Conservation (phyloP, 2,329 filamentous ascomycete genomes). For the Colletotrichum shisoi region DNA sequence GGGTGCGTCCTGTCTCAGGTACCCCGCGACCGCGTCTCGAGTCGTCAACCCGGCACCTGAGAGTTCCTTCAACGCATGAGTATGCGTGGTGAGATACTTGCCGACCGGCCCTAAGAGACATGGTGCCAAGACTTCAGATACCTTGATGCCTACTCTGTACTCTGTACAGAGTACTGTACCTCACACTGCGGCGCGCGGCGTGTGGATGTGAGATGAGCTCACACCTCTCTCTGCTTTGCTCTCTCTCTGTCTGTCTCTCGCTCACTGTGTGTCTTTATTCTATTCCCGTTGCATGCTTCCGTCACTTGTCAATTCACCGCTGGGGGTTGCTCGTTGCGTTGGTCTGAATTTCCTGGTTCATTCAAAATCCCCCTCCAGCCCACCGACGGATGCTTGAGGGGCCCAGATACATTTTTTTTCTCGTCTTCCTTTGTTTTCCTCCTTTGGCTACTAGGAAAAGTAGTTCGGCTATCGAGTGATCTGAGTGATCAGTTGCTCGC, state of each 20-base stretch:
- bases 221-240: slow-evolving; percentile 33
- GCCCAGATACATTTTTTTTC: slow-evolving; percentile 1
- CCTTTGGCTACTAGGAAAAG: background rate
- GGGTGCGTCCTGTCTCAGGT: slow-evolving; percentile 13
- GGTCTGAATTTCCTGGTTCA: slow-evolving; percentile 31
- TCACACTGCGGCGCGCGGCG: background rate
- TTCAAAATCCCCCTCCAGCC: slow-evolving; percentile 38
- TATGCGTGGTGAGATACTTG: background rate
- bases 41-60: slow-evolving; percentile 20
- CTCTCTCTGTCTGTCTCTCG: background rate
- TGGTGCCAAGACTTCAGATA: slow-evolving; percentile 26
- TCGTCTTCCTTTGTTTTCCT: background rate
- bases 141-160: background rate
- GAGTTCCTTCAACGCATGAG: slow-evolving; percentile 7
- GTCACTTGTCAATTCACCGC: slow-evolving; percentile 36
- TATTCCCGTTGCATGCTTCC: slow-evolving; percentile 35
- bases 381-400: slow-evolving; percentile 21
- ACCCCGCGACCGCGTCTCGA: slow-evolving; percentile 19
- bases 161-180: too few relatives aligned
- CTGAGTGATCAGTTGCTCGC: background rate
- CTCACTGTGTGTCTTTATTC: background rate
- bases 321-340: slow-evolving; percentile 21
- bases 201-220: slow-evolving; percentile 35
- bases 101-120: background rate
- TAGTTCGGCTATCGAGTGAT: background rate